phyloP scores from a whole-genome alignment of 148 eudicot species.

The Arbutus unedo region DNA sequence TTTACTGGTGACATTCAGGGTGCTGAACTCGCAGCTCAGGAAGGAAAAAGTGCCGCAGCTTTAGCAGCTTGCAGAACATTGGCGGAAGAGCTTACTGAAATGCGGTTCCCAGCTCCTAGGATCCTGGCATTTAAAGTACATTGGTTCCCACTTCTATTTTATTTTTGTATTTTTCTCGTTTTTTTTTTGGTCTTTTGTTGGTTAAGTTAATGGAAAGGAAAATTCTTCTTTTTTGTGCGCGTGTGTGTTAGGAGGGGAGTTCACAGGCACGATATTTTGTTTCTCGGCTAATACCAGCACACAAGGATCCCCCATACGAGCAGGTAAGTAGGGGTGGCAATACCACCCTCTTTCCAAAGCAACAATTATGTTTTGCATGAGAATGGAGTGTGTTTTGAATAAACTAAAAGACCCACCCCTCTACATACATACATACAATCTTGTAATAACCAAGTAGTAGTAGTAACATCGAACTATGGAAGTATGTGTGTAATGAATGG shows the following conservation, averaged over 20 bases:
- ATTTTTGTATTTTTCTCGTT: not conserved
- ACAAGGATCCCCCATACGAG: conserved; percentile 95
- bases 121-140: conserved; percentile 92
- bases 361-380: not conserved
- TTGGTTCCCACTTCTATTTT: conserved; percentile 7
- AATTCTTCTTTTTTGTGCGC: not conserved
- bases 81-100: conserved; percentile 95
- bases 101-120: conserved; percentile 95
- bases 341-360: not conserved
- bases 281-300: conserved; percentile 92
- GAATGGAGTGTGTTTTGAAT: not conserved
- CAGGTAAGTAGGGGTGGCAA: conserved; percentile 43
- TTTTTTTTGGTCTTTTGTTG: not conserved
- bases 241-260: conserved; percentile 76
- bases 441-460: too few species aligned
- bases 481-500: not conserved
- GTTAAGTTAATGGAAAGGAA: not conserved
- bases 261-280: conserved; percentile 95
- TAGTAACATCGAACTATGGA: not conserved
- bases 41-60: conserved; percentile 89
- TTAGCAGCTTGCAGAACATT: conserved; percentile 97
- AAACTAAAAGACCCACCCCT: not conserved
- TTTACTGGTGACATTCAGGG: conserved; percentile 50
- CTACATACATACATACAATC: too few species aligned
- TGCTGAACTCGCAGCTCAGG: conserved; percentile 81